These are phyloP conservation scores for Anisodus acutangulus DNA, from an alignment of 257 asterid species.

Conservation along the genomic window DNA sequence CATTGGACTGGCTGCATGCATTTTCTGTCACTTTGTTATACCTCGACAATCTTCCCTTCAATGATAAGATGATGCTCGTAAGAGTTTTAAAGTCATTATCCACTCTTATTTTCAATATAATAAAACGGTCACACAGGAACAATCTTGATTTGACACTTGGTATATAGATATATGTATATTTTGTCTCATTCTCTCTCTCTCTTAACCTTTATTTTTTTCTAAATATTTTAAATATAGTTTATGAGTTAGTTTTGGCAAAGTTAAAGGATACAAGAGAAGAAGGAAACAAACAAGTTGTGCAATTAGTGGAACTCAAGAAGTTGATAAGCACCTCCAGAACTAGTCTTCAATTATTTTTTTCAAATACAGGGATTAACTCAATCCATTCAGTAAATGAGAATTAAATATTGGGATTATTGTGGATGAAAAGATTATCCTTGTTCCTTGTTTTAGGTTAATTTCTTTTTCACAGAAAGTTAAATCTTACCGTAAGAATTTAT, in stretches of 20 bases:
- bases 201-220: not conserved
- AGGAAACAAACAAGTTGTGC: not conserved
- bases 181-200: not conserved
- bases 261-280: not conserved
- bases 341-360: not conserved
- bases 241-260: not conserved
- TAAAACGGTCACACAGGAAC: not conserved
- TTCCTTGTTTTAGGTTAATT: not conserved
- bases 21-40: constrained; percentile 1
- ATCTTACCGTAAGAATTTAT: not conserved
- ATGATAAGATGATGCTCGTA: not conserved
- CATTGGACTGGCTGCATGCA: not conserved
- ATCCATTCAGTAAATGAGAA: constrained; percentile 17
- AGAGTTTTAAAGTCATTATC: constrained; percentile 8
- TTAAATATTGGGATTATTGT: not conserved
- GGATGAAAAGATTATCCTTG: not conserved
- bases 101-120: not conserved
- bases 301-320: not conserved
- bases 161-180: not conserved
- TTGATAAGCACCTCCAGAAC: not conserved
- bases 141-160: not conserved
- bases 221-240: not conserved
- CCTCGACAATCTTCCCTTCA: not conserved
- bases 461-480: not conserved
- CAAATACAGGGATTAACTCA: not conserved